These are phyloP conservation scores for Cucurbita pepo DNA, from an alignment of 306 rosid genomes.

Conservation along the genomic window DNA sequence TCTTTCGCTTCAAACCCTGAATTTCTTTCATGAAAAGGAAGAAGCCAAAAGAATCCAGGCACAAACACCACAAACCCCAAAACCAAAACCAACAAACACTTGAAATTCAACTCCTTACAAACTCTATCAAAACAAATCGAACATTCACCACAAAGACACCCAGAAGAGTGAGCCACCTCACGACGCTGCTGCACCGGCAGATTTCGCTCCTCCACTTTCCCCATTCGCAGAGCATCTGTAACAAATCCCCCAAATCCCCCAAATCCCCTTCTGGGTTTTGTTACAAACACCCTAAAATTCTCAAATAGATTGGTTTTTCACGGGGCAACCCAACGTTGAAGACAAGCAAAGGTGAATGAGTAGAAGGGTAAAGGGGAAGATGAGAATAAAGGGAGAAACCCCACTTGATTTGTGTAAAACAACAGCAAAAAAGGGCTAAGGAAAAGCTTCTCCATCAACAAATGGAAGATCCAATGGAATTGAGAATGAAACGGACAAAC, in stretches of 20 bases:
- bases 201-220: conserved; percentile 26
- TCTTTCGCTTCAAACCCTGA: conserved; percentile 45
- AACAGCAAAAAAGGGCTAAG: background rate
- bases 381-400: conserved; percentile 7
- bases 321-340: conserved; percentile 76
- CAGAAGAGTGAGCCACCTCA: conserved; percentile 19
- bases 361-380: conserved; percentile 8
- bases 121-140: conserved; percentile 18
- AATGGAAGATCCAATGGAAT: background rate
- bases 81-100: conserved; percentile 52
- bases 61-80: conserved; percentile 41
- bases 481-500: background rate
- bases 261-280: conserved; percentile 6
- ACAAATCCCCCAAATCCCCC: conserved; percentile 10
- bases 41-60: conserved; percentile 67
- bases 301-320: conserved; percentile 2
- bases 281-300: background rate
- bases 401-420: background rate
- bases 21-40: conserved; percentile 28
- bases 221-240: conserved; percentile 46
- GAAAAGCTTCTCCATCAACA: background rate
- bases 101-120: conserved; percentile 36
- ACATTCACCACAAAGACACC: conserved; percentile 28
- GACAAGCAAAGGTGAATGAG: conserved; percentile 51
- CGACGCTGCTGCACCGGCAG: conserved; percentile 24